These are phyloP conservation scores for Aspergillus pseudotamarii DNA, from an alignment of 2,329 filamentous ascomycete species.

Conservation along the genomic window DNA sequence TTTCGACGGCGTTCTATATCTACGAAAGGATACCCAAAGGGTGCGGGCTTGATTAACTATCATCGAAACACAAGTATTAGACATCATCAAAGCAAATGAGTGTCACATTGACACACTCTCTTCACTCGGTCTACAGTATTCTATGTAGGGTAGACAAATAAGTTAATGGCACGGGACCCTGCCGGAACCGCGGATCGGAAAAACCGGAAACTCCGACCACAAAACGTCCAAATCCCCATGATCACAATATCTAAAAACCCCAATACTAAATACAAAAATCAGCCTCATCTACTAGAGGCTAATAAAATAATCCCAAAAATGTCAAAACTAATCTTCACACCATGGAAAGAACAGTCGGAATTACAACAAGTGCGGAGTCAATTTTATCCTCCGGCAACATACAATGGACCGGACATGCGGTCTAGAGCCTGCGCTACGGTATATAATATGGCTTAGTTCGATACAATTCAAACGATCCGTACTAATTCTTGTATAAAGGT, in stretches of 20 bases:
- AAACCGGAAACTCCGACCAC: conserved; percentile 20
- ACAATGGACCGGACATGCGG: conserved; percentile 41
- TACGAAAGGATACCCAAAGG: conserved; percentile 31
- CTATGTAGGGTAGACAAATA: neutral
- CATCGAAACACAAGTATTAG: conserved; percentile 17
- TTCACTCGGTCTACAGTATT: neutral
- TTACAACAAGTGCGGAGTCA: conserved; percentile 41
- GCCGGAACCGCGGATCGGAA: conserved; percentile 14
- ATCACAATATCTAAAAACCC: neutral
- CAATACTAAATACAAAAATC: neutral
- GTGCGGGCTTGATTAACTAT: conserved; percentile 20
- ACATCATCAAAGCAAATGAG: conserved; percentile 10
- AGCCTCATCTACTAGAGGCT: neutral
- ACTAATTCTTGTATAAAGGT: conserved; percentile 33
- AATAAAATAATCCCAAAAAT: conserved; percentile 25
- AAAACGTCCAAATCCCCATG: conserved; percentile 16
- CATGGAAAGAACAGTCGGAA: conserved; percentile 44
- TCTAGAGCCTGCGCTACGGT: conserved; percentile 43
- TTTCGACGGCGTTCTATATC: conserved; percentile 25
- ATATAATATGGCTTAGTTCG: conserved; percentile 12
- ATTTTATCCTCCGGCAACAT: conserved; percentile 41
- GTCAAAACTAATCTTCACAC: conserved; percentile 45
- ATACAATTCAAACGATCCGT: neutral
- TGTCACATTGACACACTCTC: neutral
- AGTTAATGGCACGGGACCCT: neutral